Evolutionary conservation across 2,329 filamentous ascomycete species (phyloP), one percentile per base, ranked within the genome.

Genomic region (Diaporthe helianthi): DNA sequence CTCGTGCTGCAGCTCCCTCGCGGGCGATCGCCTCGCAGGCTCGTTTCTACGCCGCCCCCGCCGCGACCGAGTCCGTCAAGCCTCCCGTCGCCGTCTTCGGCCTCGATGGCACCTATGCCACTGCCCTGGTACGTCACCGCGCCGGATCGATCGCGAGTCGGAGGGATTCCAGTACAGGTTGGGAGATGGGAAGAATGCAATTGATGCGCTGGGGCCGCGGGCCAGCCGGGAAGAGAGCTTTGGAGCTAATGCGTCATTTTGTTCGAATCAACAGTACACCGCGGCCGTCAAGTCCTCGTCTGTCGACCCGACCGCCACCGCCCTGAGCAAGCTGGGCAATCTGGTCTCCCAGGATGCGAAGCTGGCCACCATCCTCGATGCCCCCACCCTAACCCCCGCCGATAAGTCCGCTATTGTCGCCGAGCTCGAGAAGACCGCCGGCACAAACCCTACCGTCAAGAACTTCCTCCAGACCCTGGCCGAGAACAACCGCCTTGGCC

Each of bases 101-200:
- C 77, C 86, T 99, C 80, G 96, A 98, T 84, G 96, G 96, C 83
- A 98, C 95, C 81, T 99, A 99, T 86, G 96, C 96, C 81, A 94
- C 92, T 85, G 96, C 96, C 86, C 88, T 99, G 90, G 96, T 99
- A 95, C 82, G 93, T 75, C 70, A 69, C 69, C 52, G 33, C 55
- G 67, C 67, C 69, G 51, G 67, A 24, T 65, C 46, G 41, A 65
- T 41, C 53, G 67, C 51, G 60, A 7, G n/a, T 49, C 51, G 54
- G 67, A 22, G 36, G 46, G 64, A 72, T 72, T 73, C n/a, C 10
- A 26, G 53, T 22, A n/a, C 29, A 31, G 22, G 29, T 13, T 55
- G 31, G 65, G 44, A 24, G 44, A 38, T 51, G 29, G 64, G 22
- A n/a, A 19, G n/a, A 17, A 13, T 49, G 64, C 63, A 63, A 63